Conservation (phyloP, 805 yeast genomes). For the Priceomyces carsonii region DNA sequence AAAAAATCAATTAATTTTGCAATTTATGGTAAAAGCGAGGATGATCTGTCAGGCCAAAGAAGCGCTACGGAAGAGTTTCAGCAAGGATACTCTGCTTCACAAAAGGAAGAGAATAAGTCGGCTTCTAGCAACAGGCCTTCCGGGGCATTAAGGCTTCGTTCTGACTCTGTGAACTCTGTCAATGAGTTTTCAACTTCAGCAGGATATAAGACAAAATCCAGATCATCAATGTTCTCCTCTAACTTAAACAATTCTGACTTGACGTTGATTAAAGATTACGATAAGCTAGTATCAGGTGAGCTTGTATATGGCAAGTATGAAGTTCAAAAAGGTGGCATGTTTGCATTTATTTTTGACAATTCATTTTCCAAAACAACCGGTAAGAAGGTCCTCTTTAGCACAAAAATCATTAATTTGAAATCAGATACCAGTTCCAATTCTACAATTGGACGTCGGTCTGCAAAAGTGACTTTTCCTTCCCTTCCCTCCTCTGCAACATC, state of each 20-base stretch:
- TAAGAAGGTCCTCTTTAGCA: slow-evolving; percentile 73
- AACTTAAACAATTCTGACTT: slow-evolving; percentile 42
- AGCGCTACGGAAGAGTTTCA: slow-evolving; percentile 1
- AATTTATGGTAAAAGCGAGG: slow-evolving; percentile 36
- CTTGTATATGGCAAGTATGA: slow-evolving; percentile 60
- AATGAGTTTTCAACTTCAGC: slow-evolving; percentile 32
- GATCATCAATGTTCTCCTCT: slow-evolving; percentile 39
- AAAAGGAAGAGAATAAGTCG: slow-evolving; percentile 4
- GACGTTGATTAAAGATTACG: slow-evolving; percentile 58
- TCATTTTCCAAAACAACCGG: slow-evolving; percentile 83
- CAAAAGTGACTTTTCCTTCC: too few species aligned
- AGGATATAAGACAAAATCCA: slow-evolving; percentile 32
- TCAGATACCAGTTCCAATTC: too few species aligned
- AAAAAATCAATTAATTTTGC: slow-evolving; percentile 43
- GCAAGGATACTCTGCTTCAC: slow-evolving; percentile 1
- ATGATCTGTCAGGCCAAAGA: slow-evolving; percentile 5
- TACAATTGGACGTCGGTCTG: too few species aligned
- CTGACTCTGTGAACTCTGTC: slow-evolving; percentile 34
- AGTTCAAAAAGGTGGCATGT: slow-evolving; percentile 66
- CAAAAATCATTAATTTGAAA: slow-evolving; percentile 16
- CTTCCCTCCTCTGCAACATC: too few species aligned
- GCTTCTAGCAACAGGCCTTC: background rate
- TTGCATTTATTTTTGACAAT: slow-evolving; percentile 90
- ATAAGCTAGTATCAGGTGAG: slow-evolving; percentile 53
- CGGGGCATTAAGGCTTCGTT: slow-evolving; percentile 15